Conservation (phyloP, 1,139 yeast species). For the Zygosaccharomyces pseudobailii region DNA sequence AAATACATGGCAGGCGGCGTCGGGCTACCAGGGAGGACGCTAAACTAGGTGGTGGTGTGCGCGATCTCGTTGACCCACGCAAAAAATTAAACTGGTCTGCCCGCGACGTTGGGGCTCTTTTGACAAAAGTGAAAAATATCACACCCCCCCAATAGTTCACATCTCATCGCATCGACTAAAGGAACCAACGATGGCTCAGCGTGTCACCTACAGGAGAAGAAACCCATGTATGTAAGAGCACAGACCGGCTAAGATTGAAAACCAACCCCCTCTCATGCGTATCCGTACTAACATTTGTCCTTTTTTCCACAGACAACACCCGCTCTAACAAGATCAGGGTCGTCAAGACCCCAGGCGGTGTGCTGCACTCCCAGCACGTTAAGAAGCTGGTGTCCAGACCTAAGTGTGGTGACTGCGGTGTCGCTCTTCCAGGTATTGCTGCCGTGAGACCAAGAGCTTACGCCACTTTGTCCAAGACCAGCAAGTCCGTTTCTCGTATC, state of each 20-base stretch:
- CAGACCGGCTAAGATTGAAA: background rate
- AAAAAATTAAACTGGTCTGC: background rate
- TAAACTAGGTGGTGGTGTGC: too few species aligned
- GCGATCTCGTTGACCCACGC: background rate
- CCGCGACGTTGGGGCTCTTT: background rate
- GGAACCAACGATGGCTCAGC: constrained; percentile 60
- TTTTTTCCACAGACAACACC: constrained; percentile 72
- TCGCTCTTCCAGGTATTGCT: constrained; percentile 84
- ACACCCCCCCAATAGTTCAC: background rate
- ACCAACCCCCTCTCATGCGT: background rate
- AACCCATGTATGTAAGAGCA: constrained; percentile 58
- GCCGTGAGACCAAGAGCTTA: constrained; percentile 97
- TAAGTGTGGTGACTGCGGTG: constrained; percentile 99
- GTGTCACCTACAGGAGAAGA: constrained; percentile 80
- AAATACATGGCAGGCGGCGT: too few species aligned
- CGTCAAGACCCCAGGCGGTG: constrained; percentile 99
- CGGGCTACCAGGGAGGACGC: too few species aligned
- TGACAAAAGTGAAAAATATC: constrained; percentile 6
- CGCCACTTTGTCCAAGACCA: constrained; percentile 91
- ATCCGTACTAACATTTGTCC: constrained; percentile 17
- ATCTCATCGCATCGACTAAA: constrained; percentile 6
- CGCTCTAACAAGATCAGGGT: constrained; percentile 98
- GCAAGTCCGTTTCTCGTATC: constrained; percentile 98
- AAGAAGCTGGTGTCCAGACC: constrained; percentile 94
- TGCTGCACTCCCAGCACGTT: constrained; percentile 94